Evolutionary conservation across 2,329 filamentous ascomycete species (phyloP).

Genomic region (Aspergillus niger): DNA sequence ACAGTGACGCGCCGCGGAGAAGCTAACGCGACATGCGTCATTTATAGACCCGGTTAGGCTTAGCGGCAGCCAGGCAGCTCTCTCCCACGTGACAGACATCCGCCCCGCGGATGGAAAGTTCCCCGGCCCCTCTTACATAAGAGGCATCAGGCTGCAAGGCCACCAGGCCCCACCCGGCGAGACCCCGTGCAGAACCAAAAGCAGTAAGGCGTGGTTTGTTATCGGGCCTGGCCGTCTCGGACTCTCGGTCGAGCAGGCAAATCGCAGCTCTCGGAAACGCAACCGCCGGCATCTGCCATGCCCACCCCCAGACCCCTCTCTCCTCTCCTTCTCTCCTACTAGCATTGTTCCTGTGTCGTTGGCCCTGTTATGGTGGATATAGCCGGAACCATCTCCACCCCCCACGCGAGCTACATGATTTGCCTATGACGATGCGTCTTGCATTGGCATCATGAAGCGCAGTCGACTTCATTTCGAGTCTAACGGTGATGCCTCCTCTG

Average conservation of each 20-base stretch:
- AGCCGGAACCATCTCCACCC: background rate
- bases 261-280: constrained; percentile 6
- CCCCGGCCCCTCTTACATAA: constrained; percentile 11
- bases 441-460: constrained; percentile 38
- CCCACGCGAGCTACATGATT: constrained; percentile 22
- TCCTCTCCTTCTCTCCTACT: constrained; percentile 4
- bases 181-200: background rate
- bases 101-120: constrained; percentile 10
- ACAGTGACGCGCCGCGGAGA: constrained; percentile 19
- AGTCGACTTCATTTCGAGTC: constrained; percentile 42
- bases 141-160: background rate
- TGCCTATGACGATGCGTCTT: constrained; percentile 25
- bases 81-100: constrained; percentile 24
- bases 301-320: constrained; percentile 5
- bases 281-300: constrained; percentile 4
- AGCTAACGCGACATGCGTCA: constrained; percentile 22
- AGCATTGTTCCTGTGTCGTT: background rate
- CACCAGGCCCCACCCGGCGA: constrained; percentile 19
- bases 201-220: background rate
- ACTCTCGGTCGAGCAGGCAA: constrained; percentile 13
- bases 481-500: constrained; percentile 39
- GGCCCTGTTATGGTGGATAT: background rate
- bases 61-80: constrained; percentile 7
- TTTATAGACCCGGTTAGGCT: constrained; percentile 23
- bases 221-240: constrained; percentile 11